Percentiles rank a stretch among this genome's conserved stretches.
These are phyloP conservation scores for Fusarium sulawesiense DNA, from an alignment of 2,329 filamentous ascomycete species.

Conservation along the genomic window DNA sequence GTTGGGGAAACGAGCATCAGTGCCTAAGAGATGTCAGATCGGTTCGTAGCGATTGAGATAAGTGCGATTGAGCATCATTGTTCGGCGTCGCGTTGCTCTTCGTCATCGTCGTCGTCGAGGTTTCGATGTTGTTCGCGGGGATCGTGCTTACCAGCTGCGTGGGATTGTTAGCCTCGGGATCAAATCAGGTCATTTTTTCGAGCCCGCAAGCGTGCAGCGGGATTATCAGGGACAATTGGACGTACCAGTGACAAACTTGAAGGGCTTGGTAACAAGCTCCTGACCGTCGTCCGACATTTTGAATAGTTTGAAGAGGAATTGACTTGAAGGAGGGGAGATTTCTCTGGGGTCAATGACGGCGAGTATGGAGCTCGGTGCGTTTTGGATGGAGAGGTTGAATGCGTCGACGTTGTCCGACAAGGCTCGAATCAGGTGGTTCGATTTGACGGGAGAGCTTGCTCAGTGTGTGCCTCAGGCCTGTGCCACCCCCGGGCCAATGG, in stretches of 20 bases:
- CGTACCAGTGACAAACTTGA: slow-evolving; percentile 99
- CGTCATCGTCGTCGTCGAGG: slow-evolving; percentile 26
- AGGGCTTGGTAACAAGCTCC: slow-evolving; percentile 93
- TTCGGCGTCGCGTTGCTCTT: slow-evolving; percentile 32
- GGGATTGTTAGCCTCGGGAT: slow-evolving; percentile 57
- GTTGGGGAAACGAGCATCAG: slow-evolving; percentile 99
- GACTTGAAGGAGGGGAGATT: slow-evolving; percentile 40
- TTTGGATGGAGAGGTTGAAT: slow-evolving; percentile 49
- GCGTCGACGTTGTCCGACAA: slow-evolving; percentile 48
- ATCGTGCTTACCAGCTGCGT: slow-evolving; percentile 57
- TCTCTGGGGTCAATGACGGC: slow-evolving; percentile 50
- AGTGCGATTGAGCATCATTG: slow-evolving; percentile 46
- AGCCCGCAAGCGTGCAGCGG: slow-evolving; percentile 47
- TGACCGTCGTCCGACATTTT: slow-evolving; percentile 86
- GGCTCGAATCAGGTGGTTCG: slow-evolving; percentile 58
- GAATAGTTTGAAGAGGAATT: slow-evolving; percentile 51
- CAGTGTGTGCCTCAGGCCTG: slow-evolving; percentile 55
- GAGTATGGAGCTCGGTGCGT: slow-evolving; percentile 50
- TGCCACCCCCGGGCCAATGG: slow-evolving; percentile 47
- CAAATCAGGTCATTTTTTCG: slow-evolving; percentile 52
- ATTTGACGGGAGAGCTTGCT: slow-evolving; percentile 45
- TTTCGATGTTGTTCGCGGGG: slow-evolving; percentile 31
- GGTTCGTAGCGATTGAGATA: slow-evolving; percentile 10
- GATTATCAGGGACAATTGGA: slow-evolving; percentile 49
- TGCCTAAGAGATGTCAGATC: slow-evolving; percentile 69